These are phyloP conservation scores for Westerdykella ornata DNA, from an alignment of 2,329 filamentous ascomycete genomes.

Conservation along the genomic window DNA sequence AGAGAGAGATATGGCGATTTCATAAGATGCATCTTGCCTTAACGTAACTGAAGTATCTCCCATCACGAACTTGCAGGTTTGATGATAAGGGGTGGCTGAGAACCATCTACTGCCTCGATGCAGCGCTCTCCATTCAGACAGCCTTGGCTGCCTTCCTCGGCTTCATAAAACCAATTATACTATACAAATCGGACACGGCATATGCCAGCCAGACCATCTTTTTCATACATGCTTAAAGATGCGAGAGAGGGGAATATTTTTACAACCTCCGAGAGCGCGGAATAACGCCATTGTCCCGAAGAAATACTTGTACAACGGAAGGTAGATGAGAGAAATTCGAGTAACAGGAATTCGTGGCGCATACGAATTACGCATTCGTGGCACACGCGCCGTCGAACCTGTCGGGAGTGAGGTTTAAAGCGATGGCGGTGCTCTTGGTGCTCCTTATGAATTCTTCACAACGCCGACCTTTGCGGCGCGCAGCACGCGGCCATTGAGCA, in stretches of 20 bases:
- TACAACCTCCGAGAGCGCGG: conserved; percentile 11
- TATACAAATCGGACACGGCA: conserved; percentile 11
- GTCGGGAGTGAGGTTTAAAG: not conserved
- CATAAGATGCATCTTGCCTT: no score
- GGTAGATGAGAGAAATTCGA: not conserved
- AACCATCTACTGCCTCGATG: no score
- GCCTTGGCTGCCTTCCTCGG: not conserved
- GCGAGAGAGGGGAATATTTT: conserved; percentile 31
- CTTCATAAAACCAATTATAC: conserved; percentile 17
- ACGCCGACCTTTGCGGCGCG: conserved; percentile 94
- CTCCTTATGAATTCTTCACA: conserved; percentile 64
- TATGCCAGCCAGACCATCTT: conserved; percentile 8
- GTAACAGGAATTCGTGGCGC: no score
- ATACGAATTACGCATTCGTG: no score
- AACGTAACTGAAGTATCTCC: no score
- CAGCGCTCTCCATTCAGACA: no score
- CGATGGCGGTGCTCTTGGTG: not conserved
- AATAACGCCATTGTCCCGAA: conserved; percentile 5
- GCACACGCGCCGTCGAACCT: no score
- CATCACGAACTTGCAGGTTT: no score
- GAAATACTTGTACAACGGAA: not conserved
- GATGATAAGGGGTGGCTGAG: no score
- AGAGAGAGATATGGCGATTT: no score
- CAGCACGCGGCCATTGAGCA: conserved; percentile 81
- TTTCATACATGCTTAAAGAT: conserved; percentile 5